Evolutionary conservation across 257 asterid genomes (phyloP), one percentile per base, ranked within the genome.

Genomic region (Handroanthus guayacan): DNA sequence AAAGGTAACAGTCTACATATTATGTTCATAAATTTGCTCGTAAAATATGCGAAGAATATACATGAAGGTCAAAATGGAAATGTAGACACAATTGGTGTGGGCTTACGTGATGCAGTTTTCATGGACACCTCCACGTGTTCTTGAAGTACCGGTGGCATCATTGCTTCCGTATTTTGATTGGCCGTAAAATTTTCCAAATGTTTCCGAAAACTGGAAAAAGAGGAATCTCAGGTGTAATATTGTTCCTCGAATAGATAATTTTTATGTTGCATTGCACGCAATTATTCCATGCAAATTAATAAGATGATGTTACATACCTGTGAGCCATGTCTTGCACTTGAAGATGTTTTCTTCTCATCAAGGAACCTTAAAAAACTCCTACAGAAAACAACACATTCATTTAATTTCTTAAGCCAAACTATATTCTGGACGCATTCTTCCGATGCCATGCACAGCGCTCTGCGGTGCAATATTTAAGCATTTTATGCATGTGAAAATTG

Each of bases 331-430:
- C 88, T 92, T 58, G 93, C 85, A 79, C 83, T 85, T 43, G 96
- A 81, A 77, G 96, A 70, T 36, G 81, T 80, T 74, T 86, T 91
- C 73, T 75, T 85, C 79, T 89, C 97, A 77, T 84, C 95, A 66
- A 95, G 97, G 79, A 89, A 93, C 87, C 97, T 93, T 84, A 92
- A 74, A 84, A 95, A 95, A 79, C 95, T 83, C 99, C 99, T 95
- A 78, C 74, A 78, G 71, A 58, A 78, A 78, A 76, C 41, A 31
- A 62, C 38, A 47, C 65, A 48, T 69, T 37, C 62, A 77, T 67
- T 67, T 47, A 73, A 69, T 38, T 67, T 77, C 45, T 12, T 14
- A 16, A 31, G 16, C 64, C 48, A 77, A 62, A 38, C 48, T 16
- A 31, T 50, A 25, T 67, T 31, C 37, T 16, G 79, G 80, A 17